These are phyloP conservation scores for Meyerozyma athensensis DNA, from an alignment of 1,139 yeast species.

Conservation along the genomic window DNA sequence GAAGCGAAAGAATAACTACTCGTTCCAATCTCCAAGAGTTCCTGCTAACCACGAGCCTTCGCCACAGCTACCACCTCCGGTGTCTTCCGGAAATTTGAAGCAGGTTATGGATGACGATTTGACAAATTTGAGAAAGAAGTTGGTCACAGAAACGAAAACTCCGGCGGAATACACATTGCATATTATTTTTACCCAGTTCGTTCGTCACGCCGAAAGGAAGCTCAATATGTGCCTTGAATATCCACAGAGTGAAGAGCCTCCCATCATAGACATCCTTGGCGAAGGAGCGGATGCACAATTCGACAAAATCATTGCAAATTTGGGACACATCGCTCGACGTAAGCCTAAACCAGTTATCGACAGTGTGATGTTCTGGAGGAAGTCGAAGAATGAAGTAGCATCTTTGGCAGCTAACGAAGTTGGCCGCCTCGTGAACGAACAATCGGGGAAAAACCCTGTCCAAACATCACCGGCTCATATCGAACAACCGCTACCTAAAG, in stretches of 20 bases:
- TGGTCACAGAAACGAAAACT: slow-evolving; percentile 66
- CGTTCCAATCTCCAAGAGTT: slow-evolving; percentile 5
- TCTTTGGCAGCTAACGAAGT: slow-evolving; percentile 66
- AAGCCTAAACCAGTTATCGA: slow-evolving; percentile 96
- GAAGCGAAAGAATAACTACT: not conserved
- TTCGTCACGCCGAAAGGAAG: slow-evolving; percentile 86
- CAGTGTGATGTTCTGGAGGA: slow-evolving; percentile 97
- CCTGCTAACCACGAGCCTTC: slow-evolving; percentile 8
- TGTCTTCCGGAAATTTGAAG: slow-evolving; percentile 9
- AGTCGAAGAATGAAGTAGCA: slow-evolving; percentile 81
- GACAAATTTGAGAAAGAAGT: slow-evolving; percentile 33
- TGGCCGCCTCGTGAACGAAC: slow-evolving; percentile 23
- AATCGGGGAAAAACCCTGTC: not conserved
- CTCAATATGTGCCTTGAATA: slow-evolving; percentile 68
- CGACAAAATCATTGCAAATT: slow-evolving; percentile 76
- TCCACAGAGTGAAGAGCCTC: slow-evolving; percentile 71
- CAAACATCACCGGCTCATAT: not conserved
- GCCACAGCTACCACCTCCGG: slow-evolving; percentile 14
- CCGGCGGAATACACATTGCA: slow-evolving; percentile 94
- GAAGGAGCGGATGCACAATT: slow-evolving; percentile 85
- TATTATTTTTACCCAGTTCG: slow-evolving; percentile 91
- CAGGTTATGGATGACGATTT: slow-evolving; percentile 31
- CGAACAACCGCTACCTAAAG: slow-evolving; percentile 9
- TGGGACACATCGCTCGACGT: slow-evolving; percentile 85
- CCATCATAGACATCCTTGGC: slow-evolving; percentile 73